Conservation (phyloP, 2,329 filamentous ascomycete species). For the Ambrosiella xylebori region DNA sequence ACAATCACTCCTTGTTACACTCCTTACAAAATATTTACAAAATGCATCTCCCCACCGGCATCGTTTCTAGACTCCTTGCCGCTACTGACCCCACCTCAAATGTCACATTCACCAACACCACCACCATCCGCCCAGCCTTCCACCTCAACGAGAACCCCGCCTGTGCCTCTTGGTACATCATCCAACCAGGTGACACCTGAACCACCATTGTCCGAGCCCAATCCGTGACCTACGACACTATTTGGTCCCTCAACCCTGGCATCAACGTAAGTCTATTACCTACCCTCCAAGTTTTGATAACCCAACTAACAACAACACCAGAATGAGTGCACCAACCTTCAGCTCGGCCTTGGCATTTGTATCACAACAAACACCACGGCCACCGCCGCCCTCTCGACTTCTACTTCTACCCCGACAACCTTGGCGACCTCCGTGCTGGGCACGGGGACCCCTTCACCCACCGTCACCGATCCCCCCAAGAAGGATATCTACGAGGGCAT, state of each 20-base stretch:
- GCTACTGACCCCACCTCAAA: not conserved
- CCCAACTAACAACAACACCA: not conserved
- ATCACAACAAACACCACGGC: not conserved
- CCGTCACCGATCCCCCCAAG: not conserved
- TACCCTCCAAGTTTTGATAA: not conserved
- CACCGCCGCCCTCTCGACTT: not conserved
- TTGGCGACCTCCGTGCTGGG: not conserved
- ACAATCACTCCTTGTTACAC: not conserved
- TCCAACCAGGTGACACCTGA: conserved; percentile 10
- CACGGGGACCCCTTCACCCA: not conserved
- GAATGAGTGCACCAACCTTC: conserved; percentile 10
- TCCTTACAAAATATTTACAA: not conserved
- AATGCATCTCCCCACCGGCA: conserved; percentile 5
- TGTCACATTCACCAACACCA: not conserved
- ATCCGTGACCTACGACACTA: conserved; percentile 1
- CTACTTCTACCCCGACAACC: not conserved
- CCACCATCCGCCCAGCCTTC: conserved; percentile 1
- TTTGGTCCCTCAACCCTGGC: conserved; percentile 5
- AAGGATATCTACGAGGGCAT: conserved; percentile 2
- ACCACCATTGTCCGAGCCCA: conserved; percentile 1
- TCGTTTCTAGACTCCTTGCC: not conserved
- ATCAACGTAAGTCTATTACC: conserved; percentile 5
- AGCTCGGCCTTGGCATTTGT: conserved; percentile 6
- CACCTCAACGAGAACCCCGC: not conserved
- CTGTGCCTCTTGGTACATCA: conserved; percentile 9